Evolutionary conservation across 148 eudicot species (phyloP).

Genomic region (Nepenthes gracilis): DNA sequence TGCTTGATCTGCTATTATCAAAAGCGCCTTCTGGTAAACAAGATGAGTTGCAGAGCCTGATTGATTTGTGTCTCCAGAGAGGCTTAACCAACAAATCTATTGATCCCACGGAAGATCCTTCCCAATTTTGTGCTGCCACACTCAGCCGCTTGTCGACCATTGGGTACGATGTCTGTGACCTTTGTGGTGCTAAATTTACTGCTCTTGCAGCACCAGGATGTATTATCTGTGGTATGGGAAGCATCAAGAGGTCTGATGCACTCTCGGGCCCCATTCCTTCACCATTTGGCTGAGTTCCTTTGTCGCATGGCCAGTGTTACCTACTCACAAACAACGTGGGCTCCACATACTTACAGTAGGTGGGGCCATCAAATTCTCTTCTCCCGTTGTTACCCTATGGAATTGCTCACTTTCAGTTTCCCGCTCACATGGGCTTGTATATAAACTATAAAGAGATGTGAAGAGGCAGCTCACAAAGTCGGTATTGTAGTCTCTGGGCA

Average conservation of each 20-base stretch:
- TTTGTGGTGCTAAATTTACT: conserved; percentile 88
- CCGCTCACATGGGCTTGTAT: no score
- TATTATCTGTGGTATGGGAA: conserved; percentile 97
- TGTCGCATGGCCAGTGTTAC: no score
- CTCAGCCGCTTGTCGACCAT: conserved; percentile 94
- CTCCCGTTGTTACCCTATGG: no score
- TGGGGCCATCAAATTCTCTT: no score
- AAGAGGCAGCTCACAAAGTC: no score
- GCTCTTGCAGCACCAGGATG: conserved; percentile 88
- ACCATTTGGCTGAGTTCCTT: conserved; percentile 64
- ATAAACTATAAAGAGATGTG: no score
- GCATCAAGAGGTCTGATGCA: conserved; percentile 91
- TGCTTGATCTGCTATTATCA: conserved; percentile 83
- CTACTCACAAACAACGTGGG: no score
- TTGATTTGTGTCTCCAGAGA: conserved; percentile 80
- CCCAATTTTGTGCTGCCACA: conserved; percentile 96
- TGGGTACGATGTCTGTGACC: conserved; percentile 94
- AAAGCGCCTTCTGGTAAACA: conserved; percentile 92
- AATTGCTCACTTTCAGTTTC: no score
- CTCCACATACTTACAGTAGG: no score
- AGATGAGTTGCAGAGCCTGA: conserved; percentile 87
- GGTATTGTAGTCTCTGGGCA: no score
- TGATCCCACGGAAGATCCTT: conserved; percentile 91
- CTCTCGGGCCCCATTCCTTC: conserved; percentile 56
- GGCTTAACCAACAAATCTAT: conserved; percentile 85